A percentile compares a stretch with the other conserved stretches of the same genome.
Evolutionary conservation across 164 flowering plant genomes (phyloP).

Genomic region (Pachysandra terminalis): DNA sequence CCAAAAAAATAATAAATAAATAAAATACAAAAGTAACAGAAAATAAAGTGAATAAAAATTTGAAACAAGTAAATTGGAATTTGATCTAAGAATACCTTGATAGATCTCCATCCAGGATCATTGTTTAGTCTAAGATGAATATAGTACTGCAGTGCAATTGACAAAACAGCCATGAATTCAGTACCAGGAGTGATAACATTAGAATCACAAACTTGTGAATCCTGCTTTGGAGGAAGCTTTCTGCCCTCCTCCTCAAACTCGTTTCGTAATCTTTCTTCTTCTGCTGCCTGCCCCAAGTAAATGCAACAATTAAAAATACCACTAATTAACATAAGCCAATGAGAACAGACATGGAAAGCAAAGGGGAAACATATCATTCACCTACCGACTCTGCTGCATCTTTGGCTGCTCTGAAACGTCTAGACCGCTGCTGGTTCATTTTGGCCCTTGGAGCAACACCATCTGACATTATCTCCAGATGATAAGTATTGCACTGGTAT

Average conservation of each 20-base stretch:
- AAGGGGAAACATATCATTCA: not conserved
- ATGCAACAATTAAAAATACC: not conserved
- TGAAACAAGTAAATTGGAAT: not conserved
- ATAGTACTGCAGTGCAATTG: constrained; percentile 86
- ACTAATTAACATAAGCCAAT: not conserved
- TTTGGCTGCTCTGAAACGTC: constrained; percentile 96
- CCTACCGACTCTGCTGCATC: constrained; percentile 92
- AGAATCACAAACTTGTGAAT: constrained; percentile 84
- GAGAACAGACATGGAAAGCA: not conserved
- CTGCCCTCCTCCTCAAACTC: constrained; percentile 95
- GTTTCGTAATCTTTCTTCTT: constrained; percentile 71
- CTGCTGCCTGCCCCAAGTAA: constrained; percentile 64
- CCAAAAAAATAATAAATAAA: not conserved
- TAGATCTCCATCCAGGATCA: constrained; percentile 89
- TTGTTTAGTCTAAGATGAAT: constrained; percentile 78
- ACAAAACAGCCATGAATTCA: constrained; percentile 84
- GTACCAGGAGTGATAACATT: constrained; percentile 98
- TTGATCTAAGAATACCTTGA: constrained; percentile 54
- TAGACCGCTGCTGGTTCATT: constrained; percentile 96
- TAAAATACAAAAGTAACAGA: no score
- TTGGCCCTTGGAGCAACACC: constrained; percentile 99
- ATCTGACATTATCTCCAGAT: constrained; percentile 40
- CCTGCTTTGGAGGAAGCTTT: constrained; percentile 80
- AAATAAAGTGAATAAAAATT: not conserved
- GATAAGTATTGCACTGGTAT: constrained; percentile 1